These are phyloP conservation scores for Zygosaccharomyces bisporus DNA, from an alignment of 805 yeast species.

Conservation along the genomic window DNA sequence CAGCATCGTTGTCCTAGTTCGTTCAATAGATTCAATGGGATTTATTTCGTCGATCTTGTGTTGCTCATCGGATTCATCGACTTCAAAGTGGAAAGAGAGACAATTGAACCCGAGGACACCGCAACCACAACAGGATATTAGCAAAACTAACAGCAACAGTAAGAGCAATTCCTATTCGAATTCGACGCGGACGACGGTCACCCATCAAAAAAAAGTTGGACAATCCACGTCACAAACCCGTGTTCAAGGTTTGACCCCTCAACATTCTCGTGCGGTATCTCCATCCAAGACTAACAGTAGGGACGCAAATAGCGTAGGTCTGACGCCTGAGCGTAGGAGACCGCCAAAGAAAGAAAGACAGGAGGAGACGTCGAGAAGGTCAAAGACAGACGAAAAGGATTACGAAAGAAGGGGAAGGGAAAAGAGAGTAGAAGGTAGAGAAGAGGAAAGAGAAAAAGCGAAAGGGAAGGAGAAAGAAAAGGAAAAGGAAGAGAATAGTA, in stretches of 20 bases:
- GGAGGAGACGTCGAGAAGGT: slow-evolving; percentile 3
- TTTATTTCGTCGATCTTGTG: slow-evolving; percentile 32
- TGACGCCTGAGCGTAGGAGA: neutral
- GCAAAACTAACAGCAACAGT: slow-evolving; percentile 8
- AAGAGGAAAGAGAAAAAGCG: neutral
- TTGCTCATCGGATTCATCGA: slow-evolving; percentile 19
- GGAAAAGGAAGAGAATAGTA: slow-evolving; percentile 8
- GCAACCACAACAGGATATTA: slow-evolving; percentile 4
- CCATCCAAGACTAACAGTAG: neutral
- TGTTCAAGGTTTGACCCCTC: slow-evolving; percentile 2
- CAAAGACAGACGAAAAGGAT: slow-evolving; percentile 8
- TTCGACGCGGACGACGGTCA: neutral
- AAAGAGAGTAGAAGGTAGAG: slow-evolving; percentile 3
- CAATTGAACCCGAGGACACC: slow-evolving; percentile 11
- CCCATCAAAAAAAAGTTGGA: neutral
- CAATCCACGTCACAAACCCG: neutral
- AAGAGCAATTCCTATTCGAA: slow-evolving; percentile 5
- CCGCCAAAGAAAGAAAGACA: neutral
- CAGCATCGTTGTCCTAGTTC: slow-evolving; percentile 1
- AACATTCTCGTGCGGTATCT: slow-evolving; percentile 10
- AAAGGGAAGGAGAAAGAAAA: slow-evolving; percentile 15
- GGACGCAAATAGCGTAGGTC: neutral
- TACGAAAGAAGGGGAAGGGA: neutral
- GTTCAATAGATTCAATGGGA: slow-evolving; percentile 30
- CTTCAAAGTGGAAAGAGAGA: slow-evolving; percentile 15